Evolutionary conservation across 2,329 filamentous ascomycete genomes (phyloP).

Genomic region (Aspergillus sp.): DNA sequence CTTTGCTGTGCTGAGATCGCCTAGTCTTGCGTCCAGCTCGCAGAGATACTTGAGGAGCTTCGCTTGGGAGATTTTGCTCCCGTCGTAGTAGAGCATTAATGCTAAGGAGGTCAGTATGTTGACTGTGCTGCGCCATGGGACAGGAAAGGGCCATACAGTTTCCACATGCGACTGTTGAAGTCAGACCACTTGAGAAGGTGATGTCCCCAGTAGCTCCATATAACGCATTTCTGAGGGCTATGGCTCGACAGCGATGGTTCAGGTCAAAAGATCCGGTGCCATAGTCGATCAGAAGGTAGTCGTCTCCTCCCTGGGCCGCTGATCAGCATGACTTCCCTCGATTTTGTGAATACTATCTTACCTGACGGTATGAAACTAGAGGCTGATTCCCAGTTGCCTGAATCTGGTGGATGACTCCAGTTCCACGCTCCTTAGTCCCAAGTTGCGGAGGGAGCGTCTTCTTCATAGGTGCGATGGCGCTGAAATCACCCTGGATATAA

Average conservation of each 20-base stretch:
- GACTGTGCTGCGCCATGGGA: background rate
- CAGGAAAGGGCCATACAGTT: constrained; percentile 27
- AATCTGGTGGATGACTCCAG: constrained; percentile 36
- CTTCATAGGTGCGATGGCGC: constrained; percentile 31
- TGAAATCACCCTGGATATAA: constrained; percentile 29
- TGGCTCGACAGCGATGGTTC: constrained; percentile 57
- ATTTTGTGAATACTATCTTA: constrained; percentile 10
- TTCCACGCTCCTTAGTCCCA: constrained; percentile 21
- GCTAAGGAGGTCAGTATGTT: constrained; percentile 18
- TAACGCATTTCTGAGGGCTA: constrained; percentile 53
- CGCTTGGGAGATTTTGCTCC: constrained; percentile 37
- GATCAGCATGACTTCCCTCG: too few relatives aligned
- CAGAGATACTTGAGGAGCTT: constrained; percentile 38
- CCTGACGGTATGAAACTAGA: constrained; percentile 42
- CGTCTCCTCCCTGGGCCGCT: constrained; percentile 44
- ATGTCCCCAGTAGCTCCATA: constrained; percentile 32
- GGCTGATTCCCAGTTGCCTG: constrained; percentile 36
- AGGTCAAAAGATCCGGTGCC: constrained; percentile 57
- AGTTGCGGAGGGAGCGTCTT: constrained; percentile 20
- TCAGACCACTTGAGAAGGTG: constrained; percentile 41
- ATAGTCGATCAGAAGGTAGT: constrained; percentile 59
- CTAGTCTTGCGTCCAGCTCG: constrained; percentile 38
- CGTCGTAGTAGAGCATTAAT: constrained; percentile 48
- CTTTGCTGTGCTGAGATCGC: constrained; percentile 39
- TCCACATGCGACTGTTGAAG: constrained; percentile 53